Evolutionary conservation across 169 alveolate genomes (phyloP), one percentile per base, ranked within the genome.

Genomic region (Cardiosporidium cionae): DNA sequence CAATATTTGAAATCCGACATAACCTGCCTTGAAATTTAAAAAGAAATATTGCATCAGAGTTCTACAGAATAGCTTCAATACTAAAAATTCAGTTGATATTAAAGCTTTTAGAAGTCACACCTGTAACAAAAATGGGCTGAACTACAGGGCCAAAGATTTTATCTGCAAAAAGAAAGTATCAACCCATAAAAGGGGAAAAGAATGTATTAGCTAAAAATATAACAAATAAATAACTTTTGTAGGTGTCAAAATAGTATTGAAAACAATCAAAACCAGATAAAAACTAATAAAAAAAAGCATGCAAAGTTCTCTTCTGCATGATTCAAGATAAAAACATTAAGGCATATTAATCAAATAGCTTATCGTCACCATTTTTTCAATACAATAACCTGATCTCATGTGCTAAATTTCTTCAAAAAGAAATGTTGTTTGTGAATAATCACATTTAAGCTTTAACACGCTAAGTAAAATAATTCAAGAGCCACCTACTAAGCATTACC

Each of bases 91-190:
- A n/a, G n/a, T n/a, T n/a, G n/a, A n/a, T n/a, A n/a, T n/a, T n/a
- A n/a, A 44, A 16, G 58, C n/a, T 44, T 44, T n/a, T 16, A 44
- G 9, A 67, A 23, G 22, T 2, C 64, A 0, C 9, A 68, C 77
- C 82, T 2, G 84, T 36, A 1, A 78, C 64, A 58, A 65, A 72
- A 72, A 78, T 44, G 27, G 86, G 82, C 76, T 74, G 81, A 23
- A 80, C 78, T 16, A 67, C 52, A 34, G 70, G 77, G 31, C 82
- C 82, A 68, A 16, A 63, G 68, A 68, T 68, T 32, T 66, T 67
- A 63, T 76, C 81, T 74, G 81, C 31, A 33, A 0, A 23, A 27
- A 54, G 9, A 25, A 34, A 65, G n/a, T 62, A 5, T 9, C 58
- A 66, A 64, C 32, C 4, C 70, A 23, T 58, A 7, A 7, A 64